Conservation (phyloP, 2,329 filamentous ascomycete genomes). For the Aspergillus ochraceus region DNA sequence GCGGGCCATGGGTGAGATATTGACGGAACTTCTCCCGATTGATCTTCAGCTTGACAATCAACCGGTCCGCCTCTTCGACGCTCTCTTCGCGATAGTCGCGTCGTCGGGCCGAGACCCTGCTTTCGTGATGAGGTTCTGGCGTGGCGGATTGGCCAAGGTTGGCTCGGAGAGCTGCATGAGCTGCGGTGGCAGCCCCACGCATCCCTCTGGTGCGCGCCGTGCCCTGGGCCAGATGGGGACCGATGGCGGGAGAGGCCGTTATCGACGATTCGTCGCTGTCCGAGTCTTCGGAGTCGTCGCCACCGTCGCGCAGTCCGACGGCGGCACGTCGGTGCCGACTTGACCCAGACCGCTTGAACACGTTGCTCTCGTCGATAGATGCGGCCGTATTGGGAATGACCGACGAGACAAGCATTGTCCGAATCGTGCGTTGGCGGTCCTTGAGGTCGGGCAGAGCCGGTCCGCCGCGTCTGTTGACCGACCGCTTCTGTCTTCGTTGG, state of each 20-base stretch:
- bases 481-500: constrained; percentile 90
- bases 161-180: constrained; percentile 80
- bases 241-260: constrained; percentile 77
- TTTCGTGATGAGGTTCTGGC: constrained; percentile 75
- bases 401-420: constrained; percentile 87
- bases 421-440: constrained; percentile 88
- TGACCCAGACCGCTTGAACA: constrained; percentile 76
- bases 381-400: constrained; percentile 84
- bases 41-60: constrained; percentile 75
- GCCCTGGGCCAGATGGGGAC: constrained; percentile 64
- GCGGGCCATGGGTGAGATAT: constrained; percentile 54
- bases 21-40: constrained; percentile 69
- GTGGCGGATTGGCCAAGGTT: constrained; percentile 79
- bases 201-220: constrained; percentile 85
- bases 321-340: constrained; percentile 59
- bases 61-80: constrained; percentile 66
- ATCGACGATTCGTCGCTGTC: constrained; percentile 83
- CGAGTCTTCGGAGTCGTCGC: constrained; percentile 82
- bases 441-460: constrained; percentile 94
- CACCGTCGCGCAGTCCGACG: constrained; percentile 57
- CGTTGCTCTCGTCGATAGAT: constrained; percentile 76
- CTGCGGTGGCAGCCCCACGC: constrained; percentile 82
- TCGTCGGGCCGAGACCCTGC: constrained; percentile 64
- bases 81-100: constrained; percentile 76
- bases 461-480: constrained; percentile 88